A percentile compares a stretch with the other conserved stretches of the same genome.
phyloP scores from a whole-genome alignment of 345 rosid genomes.

The Eucalyptus marginata region DNA sequence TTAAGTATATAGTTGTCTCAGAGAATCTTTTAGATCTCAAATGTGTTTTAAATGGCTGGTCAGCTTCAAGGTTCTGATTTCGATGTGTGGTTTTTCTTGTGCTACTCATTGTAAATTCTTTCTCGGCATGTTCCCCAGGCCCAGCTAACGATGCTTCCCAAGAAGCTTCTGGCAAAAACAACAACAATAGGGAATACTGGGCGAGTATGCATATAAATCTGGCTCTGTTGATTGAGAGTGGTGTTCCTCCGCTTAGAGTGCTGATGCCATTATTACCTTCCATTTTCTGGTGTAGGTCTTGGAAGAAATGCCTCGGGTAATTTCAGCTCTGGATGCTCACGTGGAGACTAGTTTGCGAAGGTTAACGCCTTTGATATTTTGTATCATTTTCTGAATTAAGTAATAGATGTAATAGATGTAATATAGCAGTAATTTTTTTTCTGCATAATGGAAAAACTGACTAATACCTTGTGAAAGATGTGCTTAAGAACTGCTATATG shows the following conservation, averaged over 20 bases:
- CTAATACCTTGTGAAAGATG: background rate
- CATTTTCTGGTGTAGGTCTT: constrained; percentile 30
- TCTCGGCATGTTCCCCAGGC: constrained; percentile 10
- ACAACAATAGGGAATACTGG: constrained; percentile 62
- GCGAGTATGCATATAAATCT: constrained; percentile 29
- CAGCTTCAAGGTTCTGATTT: background rate
- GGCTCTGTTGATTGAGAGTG: background rate
- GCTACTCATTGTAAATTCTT: background rate
- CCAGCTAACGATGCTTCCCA: constrained; percentile 60
- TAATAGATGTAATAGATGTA: background rate
- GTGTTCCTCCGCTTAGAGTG: background rate
- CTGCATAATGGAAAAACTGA: background rate
- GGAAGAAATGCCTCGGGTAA: constrained; percentile 72
- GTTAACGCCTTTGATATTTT: constrained; percentile 1
- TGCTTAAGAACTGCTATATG: background rate
- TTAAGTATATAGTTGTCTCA: background rate
- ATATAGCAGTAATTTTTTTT: background rate
- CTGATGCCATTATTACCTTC: background rate
- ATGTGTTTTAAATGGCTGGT: background rate
- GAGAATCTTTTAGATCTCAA: background rate
- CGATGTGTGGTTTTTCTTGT: background rate
- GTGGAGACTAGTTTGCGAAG: constrained; percentile 66
- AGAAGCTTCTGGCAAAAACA: constrained; percentile 67
- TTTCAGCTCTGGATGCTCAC: constrained; percentile 73
- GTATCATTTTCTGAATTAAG: background rate